Base-by-base conservation (phyloP, 805 yeast species). In the Spathaspora girioi region DNA sequence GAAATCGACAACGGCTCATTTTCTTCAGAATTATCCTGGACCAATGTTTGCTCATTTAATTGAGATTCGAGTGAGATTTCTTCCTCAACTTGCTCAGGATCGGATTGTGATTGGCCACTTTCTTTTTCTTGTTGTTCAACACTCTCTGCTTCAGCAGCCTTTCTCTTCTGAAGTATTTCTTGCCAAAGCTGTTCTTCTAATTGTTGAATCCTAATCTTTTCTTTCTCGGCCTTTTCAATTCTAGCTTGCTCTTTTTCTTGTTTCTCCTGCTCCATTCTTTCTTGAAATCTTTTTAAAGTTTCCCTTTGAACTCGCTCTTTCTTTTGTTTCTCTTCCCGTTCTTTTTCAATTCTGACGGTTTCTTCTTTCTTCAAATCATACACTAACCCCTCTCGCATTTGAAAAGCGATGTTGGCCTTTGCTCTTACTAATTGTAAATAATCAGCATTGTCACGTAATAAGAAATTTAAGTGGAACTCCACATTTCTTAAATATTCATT, bases 391-490 rank as follows among this genome's bases (percentile, higher is more conserved):
- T 74, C 78, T 47, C 79, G 57, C 51, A 62, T 54, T 55, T 75
- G 79, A 51, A 69, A 71, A 3, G 77, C 76, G 8, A 75, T 65
- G 50, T 75, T 75, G 6, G 77, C 78, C 56, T 68, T 64, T 19
- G 79, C 79, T 44, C 79, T 59, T 27, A 70, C 67, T 50, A 74
- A 56, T 52, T 62, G 59, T 54, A 84, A 68, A 59, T 81, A 84
- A 46, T 82, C 84, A 15, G 81, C 84, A 49, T 83, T 79, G 59
- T 87, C 94, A 45, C 80, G 75, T 29, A 77, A 61, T 46, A 87
- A 62, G 14, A 79, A 69, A 43, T 72, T 70, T 47, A 84, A 66
- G 50, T 84, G 80, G 52, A 66, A 63, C 53, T 73, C 71, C 38
- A 80, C 64, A 29, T 71, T 73, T 17, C 62, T 60, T 48, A 77